Conservation (phyloP, 2,329 filamentous ascomycete genomes). For the Aspergillus fischeri region DNA sequence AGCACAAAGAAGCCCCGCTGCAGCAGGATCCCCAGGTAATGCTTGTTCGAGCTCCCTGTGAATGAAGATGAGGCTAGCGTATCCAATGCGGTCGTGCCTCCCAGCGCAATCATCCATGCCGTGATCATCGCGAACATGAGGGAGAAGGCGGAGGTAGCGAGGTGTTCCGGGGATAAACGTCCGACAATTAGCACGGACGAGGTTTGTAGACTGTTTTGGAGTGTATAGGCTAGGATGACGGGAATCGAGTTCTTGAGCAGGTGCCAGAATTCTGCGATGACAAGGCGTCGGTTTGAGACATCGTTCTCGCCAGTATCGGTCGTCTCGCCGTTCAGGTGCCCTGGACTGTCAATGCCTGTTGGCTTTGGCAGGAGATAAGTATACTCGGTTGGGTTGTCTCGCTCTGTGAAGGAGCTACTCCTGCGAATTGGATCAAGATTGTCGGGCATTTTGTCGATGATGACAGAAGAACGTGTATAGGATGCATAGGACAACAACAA, state of each 20-base stretch:
- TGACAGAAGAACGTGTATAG: background rate
- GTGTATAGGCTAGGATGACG: slow-evolving; percentile 76
- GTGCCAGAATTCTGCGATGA: slow-evolving; percentile 60
- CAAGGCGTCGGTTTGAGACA: slow-evolving; percentile 32
- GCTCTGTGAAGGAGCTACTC: background rate
- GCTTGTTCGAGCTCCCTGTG: slow-evolving; percentile 73
- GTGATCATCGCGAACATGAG: slow-evolving; percentile 94
- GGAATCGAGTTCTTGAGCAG: slow-evolving; percentile 67
- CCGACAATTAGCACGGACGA: slow-evolving; percentile 77
- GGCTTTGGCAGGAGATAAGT: slow-evolving; percentile 27
- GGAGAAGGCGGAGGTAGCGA: slow-evolving; percentile 78
- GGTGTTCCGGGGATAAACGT: slow-evolving; percentile 70
- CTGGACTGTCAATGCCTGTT: slow-evolving; percentile 6
- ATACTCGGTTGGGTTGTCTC: slow-evolving; percentile 18
- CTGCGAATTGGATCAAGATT: background rate
- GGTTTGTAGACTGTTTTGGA: slow-evolving; percentile 83
- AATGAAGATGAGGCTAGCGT: slow-evolving; percentile 79
- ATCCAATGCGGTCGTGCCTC: slow-evolving; percentile 80
- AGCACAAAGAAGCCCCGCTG: slow-evolving; percentile 73
- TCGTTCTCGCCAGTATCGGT: slow-evolving; percentile 34
- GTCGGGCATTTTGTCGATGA: slow-evolving; percentile 7
- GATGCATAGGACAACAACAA: background rate
- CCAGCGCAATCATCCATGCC: slow-evolving; percentile 80
- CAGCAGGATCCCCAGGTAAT: slow-evolving; percentile 72
- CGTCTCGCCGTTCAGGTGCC: slow-evolving; percentile 31